A percentile compares a stretch with the other conserved stretches of the same genome.
These are phyloP conservation scores for Fusarium circinatum DNA, from an alignment of 2,329 filamentous ascomycete species.

Conservation along the genomic window DNA sequence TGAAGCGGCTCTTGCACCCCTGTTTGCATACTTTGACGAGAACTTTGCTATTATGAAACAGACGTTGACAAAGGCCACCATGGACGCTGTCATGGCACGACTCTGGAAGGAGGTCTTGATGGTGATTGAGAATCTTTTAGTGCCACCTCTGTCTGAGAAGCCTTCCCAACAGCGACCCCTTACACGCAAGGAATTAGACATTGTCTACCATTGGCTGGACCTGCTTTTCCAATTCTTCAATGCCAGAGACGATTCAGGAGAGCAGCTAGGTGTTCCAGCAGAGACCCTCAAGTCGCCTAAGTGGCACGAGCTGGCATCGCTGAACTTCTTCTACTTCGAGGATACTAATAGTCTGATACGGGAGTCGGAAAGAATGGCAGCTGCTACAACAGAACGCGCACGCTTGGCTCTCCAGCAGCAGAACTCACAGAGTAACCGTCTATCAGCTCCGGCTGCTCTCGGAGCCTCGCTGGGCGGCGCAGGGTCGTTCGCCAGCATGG, in stretches of 20 bases:
- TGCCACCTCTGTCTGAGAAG: constrained; percentile 95
- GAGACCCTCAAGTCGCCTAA: constrained; percentile 96
- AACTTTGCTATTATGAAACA: constrained; percentile 99
- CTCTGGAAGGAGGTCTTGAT: constrained; percentile 97
- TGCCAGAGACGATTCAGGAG: constrained; percentile 83
- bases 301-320: constrained; percentile 94
- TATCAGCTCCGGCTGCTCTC: constrained; percentile 71
- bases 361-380: constrained; percentile 95
- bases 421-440: constrained; percentile 65
- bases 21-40: constrained; percentile 96
- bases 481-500: constrained; percentile 70
- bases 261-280: constrained; percentile 86
- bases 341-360: constrained; percentile 89
- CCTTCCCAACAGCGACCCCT: constrained; percentile 86
- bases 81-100: constrained; percentile 98
- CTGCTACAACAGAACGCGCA: constrained; percentile 79
- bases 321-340: constrained; percentile 99
- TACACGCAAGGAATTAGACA: constrained; percentile 87
- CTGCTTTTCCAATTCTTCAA: constrained; percentile 95
- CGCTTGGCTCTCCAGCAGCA: constrained; percentile 73
- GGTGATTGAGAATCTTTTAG: constrained; percentile 88
- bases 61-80: constrained; percentile 92
- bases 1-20: constrained; percentile 81
- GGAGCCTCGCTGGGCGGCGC: constrained; percentile 50
- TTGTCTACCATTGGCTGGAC: constrained; percentile 94